A percentile compares a stretch with the other conserved stretches of the same genome.
phyloP scores from a whole-genome alignment of 176 grass and related monocot species.

The Carex kokanica region DNA sequence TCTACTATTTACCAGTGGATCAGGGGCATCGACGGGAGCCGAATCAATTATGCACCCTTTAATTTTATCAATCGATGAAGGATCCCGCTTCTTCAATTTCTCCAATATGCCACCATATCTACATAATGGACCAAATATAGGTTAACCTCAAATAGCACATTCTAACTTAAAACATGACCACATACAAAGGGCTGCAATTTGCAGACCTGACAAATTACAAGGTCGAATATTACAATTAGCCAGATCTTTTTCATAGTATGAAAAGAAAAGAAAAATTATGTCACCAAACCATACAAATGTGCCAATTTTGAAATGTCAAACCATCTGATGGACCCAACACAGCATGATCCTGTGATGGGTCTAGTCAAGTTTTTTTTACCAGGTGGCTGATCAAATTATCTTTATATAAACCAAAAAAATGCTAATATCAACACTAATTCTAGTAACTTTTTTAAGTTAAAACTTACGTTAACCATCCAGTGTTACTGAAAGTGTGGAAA shows the following conservation, averaged over 20 bases:
- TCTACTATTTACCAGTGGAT: conserved; percentile 60
- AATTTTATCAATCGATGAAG: conserved; percentile 62
- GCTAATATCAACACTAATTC: background rate
- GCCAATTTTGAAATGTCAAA: background rate
- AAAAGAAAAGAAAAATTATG: background rate
- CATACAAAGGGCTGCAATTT: background rate
- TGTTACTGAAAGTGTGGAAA: conserved; percentile 97
- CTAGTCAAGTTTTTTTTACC: background rate
- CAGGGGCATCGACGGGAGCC: conserved; percentile 75
- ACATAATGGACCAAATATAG: background rate
- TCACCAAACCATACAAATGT: background rate
- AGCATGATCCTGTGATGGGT: background rate
- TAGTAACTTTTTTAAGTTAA: background rate
- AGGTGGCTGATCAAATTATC: background rate
- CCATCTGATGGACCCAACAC: background rate
- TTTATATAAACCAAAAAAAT: background rate
- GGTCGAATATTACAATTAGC: background rate
- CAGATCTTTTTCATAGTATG: background rate
- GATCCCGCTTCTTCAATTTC: conserved; percentile 56
- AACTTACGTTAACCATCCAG: conserved; percentile 85
- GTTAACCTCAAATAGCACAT: background rate
- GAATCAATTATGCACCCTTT: conserved; percentile 86
- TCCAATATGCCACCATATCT: conserved; percentile 87
- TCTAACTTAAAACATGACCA: background rate
- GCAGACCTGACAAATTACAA: background rate